phyloP scores from a whole-genome alignment of 2,329 filamentous ascomycete species.

The Stachybotrys chartarum region DNA sequence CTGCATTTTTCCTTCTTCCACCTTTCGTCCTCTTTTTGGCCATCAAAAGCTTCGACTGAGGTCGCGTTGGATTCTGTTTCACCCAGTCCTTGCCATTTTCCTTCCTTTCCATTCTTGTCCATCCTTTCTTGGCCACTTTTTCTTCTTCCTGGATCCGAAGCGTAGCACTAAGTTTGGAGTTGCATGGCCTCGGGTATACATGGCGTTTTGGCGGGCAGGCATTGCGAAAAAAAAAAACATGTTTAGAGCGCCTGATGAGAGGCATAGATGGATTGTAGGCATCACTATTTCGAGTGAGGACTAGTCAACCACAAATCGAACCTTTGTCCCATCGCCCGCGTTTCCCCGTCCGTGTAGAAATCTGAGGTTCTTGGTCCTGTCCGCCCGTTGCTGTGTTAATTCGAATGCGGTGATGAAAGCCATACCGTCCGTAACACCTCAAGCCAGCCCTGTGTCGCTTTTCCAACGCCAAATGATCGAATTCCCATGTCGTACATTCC shows the following conservation, averaged over 20 bases:
- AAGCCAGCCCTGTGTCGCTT: conserved; percentile 10
- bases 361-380: too few relatives aligned
- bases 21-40: conserved; percentile 3
- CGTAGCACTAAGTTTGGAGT: neutral
- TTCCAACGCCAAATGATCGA: neutral
- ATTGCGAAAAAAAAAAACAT: neutral
- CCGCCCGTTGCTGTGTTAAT: neutral
- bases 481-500: too few relatives aligned
- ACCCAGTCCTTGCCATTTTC: conserved; percentile 4
- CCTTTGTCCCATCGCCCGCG: neutral
- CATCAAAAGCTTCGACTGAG: neutral
- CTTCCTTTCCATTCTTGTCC: neutral
- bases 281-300: neutral
- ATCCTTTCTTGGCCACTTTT: neutral
- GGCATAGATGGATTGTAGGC: neutral
- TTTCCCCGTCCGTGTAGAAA: too few relatives aligned
- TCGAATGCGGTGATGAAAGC: neutral
- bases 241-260: neutral
- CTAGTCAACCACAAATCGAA: neutral
- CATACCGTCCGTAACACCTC: neutral
- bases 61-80: conserved; percentile 1
- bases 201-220: neutral
- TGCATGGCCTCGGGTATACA: neutral
- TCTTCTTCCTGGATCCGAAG: neutral
- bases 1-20: conserved; percentile 3